Evolutionary conservation across 2,329 filamentous ascomycete genomes (phyloP).

Genomic region (Sporothrix globosa): DNA sequence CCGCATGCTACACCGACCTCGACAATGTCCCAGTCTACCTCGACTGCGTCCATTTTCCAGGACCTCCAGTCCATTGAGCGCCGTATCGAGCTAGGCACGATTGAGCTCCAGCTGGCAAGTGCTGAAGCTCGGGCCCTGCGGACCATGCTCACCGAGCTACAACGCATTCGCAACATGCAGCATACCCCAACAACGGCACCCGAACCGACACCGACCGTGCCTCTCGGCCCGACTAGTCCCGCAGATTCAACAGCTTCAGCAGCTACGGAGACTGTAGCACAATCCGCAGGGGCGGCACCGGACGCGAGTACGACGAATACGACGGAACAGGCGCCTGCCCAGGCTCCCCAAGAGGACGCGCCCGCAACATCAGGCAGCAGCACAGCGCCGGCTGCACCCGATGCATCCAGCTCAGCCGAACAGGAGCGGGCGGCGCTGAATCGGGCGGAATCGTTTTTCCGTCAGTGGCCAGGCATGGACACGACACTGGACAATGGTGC

Average conservation of each 20-base stretch:
- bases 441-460: neutral
- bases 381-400: neutral
- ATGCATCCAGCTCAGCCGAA: constrained; percentile 42
- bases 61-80: constrained; percentile 70
- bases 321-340: neutral
- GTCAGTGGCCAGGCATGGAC: neutral
- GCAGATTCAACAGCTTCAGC: neutral
- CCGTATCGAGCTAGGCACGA: constrained; percentile 68
- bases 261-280: neutral
- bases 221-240: neutral
- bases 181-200: neutral
- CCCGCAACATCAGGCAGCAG: neutral
- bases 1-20: neutral
- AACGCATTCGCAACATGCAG: constrained; percentile 59
- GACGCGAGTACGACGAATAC: neutral
- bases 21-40: constrained; percentile 28
- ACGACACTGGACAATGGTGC: too few relatives aligned
- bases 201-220: neutral
- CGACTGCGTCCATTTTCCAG: constrained; percentile 52
- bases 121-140: constrained; percentile 71
- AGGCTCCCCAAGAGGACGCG: neutral
- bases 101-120: constrained; percentile 61
- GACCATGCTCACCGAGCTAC: constrained; percentile 67
- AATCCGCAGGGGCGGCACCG: neutral
- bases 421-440: neutral